Evolutionary conservation across 495 filamentous ascomycete species (phyloP).

Genomic region (Collariella sp.): DNA sequence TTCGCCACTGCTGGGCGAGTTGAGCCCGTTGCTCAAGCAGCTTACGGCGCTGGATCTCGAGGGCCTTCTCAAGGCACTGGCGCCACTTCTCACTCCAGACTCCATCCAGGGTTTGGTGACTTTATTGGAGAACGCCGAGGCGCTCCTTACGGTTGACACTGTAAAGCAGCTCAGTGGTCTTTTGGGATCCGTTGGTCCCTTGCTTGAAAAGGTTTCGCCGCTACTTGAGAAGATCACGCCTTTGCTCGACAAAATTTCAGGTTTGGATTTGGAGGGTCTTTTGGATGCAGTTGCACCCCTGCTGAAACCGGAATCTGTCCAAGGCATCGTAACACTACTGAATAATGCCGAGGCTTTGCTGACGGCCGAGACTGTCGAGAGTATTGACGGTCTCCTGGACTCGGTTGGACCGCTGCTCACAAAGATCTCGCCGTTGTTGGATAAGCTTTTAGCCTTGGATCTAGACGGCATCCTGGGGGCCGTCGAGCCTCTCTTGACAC

Average conservation of each 20-base stretch:
- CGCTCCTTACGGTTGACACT: neutral
- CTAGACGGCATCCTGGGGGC: slow-evolving; percentile 22
- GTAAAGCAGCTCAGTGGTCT: neutral
- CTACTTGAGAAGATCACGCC: slow-evolving; percentile 20
- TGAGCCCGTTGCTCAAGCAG: slow-evolving; percentile 4
- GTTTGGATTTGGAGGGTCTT: slow-evolving; percentile 23
- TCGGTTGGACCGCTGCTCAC: slow-evolving; percentile 1
- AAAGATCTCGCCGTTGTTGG: slow-evolving; percentile 25
- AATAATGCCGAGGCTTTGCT: neutral
- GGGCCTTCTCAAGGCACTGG: slow-evolving; percentile 17
- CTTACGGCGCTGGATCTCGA: slow-evolving; percentile 23
- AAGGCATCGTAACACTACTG: slow-evolving; percentile 31
- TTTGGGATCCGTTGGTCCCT: neutral
- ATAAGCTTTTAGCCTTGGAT: slow-evolving; percentile 20
- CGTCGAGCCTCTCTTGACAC: slow-evolving; percentile 26
- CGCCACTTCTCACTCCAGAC: slow-evolving; percentile 28
- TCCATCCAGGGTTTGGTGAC: slow-evolving; percentile 34
- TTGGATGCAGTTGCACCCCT: slow-evolving; percentile 23
- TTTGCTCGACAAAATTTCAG: slow-evolving; percentile 20
- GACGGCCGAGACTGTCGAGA: neutral
- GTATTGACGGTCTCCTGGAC: neutral
- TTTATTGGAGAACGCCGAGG: slow-evolving; percentile 16
- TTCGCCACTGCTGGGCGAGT: neutral
- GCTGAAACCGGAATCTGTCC: slow-evolving; percentile 31
- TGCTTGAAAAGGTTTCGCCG: slow-evolving; percentile 17